phyloP scores from a whole-genome alignment of 2,329 filamentous ascomycete species.

The Drechslerella dactyloides region DNA sequence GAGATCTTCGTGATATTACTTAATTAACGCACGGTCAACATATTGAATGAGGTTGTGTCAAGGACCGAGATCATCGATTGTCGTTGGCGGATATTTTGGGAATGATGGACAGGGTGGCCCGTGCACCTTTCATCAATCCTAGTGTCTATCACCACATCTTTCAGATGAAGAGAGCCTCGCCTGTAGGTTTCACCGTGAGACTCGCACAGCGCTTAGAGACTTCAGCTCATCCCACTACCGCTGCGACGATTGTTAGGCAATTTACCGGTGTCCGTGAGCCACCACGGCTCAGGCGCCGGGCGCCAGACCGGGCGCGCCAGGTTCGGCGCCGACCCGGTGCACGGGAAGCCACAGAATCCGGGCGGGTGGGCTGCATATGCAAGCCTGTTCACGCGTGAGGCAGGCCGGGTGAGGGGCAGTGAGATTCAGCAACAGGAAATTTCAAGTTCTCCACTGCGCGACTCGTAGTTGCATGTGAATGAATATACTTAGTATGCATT shows the following conservation, averaged over 20 bases:
- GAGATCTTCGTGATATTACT: too few species aligned
- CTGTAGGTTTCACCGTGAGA: constrained; percentile 2
- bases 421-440: background rate
- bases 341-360: constrained; percentile 4
- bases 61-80: too few species aligned
- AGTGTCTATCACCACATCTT: too few species aligned
- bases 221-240: background rate
- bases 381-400: background rate
- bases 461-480: too few species aligned
- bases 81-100: background rate
- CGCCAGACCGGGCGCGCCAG: background rate
- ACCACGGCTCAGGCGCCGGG: background rate
- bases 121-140: too few species aligned
- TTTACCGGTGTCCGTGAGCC: too few species aligned
- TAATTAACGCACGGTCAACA: too few species aligned
- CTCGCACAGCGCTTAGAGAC: background rate
- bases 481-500: too few species aligned
- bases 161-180: background rate
- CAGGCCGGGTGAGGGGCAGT: background rate
- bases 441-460: too few species aligned
- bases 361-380: constrained; percentile 2
- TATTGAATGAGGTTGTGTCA: too few species aligned
- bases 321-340: background rate
- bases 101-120: background rate
- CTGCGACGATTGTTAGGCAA: background rate